Conservation (phyloP, 495 filamentous ascomycete genomes). For the Daldinia vernicosa region DNA sequence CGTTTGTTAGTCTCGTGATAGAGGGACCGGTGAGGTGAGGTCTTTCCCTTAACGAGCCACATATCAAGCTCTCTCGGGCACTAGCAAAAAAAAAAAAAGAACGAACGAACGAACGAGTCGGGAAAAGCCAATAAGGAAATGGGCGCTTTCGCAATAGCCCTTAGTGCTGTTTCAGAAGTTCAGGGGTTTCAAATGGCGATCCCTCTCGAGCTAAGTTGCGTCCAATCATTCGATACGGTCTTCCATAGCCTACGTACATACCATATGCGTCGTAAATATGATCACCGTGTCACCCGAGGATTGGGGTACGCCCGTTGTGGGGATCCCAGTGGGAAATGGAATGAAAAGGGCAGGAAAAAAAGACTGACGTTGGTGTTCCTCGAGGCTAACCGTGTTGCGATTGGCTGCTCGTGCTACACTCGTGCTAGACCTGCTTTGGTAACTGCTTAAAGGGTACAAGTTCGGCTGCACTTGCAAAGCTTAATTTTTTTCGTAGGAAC, state of each 20-base stretch:
- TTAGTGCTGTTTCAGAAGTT: constrained; percentile 39
- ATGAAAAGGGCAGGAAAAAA: background rate
- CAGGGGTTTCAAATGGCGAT: constrained; percentile 40
- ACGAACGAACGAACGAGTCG: background rate
- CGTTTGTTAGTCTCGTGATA: background rate
- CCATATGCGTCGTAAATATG: background rate
- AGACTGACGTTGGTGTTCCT: constrained; percentile 10
- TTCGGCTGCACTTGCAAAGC: constrained; percentile 21
- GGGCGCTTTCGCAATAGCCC: constrained; percentile 12
- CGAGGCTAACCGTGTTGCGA: constrained; percentile 5
- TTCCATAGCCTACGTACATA: constrained; percentile 3
- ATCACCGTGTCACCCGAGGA: constrained; percentile 40
- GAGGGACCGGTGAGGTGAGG: background rate
- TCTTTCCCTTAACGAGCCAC: background rate
- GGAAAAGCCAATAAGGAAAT: constrained; percentile 26
- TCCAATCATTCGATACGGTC: constrained; percentile 31
- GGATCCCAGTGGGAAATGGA: background rate
- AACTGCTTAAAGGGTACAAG: constrained; percentile 12
- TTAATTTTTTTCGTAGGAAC: constrained; percentile 18
- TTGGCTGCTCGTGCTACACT: background rate
- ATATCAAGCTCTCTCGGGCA: constrained; percentile 10
- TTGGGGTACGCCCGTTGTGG: constrained; percentile 19
- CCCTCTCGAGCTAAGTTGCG: constrained; percentile 23
- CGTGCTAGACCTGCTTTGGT: constrained; percentile 1
- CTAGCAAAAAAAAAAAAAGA: constrained; percentile 4